Evolutionary conservation across 2,329 filamentous ascomycete species (phyloP), one percentile per base, ranked within the genome.

Genomic region (Periconia macrospinosa): DNA sequence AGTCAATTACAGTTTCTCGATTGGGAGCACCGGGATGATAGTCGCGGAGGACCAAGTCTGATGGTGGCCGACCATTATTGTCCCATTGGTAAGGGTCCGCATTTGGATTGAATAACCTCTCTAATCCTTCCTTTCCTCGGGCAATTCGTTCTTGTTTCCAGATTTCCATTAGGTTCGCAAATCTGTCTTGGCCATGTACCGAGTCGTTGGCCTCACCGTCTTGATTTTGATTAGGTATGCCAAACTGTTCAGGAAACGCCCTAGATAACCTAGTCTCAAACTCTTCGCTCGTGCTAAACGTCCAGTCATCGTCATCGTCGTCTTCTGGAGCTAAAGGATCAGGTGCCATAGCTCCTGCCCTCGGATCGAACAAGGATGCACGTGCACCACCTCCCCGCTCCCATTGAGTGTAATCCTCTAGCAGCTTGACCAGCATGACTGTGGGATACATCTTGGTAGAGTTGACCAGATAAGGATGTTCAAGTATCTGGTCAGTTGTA

Each of bases 381-480:
- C 90, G 83, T 60, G 84, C 85, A 27, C 89, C 89, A 20, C 90
- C 90, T 61, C 85, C 82, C 8, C 86, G 82, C 70, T 92, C 89
- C 90, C 90, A 93, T 18, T 86, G 68, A 66, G 86, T 87, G 74
- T 89, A 93, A 13, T 84, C 86, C 59, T 85, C 83, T 10, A 93
- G 87, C 1, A 93, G 78, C 54, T 85, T 79, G 2, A 84, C 76
- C 2, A 93, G 79, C 5, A 79, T 81, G 0, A 81, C 81, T 0
- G 86, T 85, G 0, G 90, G 89, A 63, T 89, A 87, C 43, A 77
- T 76, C 14, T 82, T 77, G 7, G 80, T 78, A 0, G 88, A 89
- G 54, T 86, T 83, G 54, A 76, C 77, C 52, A 92, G 82, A 67
- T 89, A 92, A 0, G 81, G 81, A 65, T 92, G 89, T 43, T 83